Evolutionary conservation across 805 yeast genomes (phyloP).

Genomic region (Cyberlindnera meyerae): DNA sequence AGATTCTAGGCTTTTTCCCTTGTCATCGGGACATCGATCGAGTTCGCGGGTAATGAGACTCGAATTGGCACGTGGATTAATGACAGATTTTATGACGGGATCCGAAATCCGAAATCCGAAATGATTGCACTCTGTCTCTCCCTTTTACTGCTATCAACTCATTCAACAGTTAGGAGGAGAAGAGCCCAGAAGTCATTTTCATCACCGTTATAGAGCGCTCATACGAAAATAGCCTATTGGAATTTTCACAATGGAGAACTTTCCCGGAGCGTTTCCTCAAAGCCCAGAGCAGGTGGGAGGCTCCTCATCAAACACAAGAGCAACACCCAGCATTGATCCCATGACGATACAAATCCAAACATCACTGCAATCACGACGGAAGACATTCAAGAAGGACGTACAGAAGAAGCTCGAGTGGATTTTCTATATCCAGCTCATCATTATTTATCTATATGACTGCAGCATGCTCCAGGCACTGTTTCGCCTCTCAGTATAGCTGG

Average conservation of each 20-base stretch:
- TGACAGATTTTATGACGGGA: too few species aligned
- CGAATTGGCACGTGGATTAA: too few species aligned
- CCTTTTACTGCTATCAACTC: too few species aligned
- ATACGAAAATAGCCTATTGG: not conserved
- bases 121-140: too few species aligned
- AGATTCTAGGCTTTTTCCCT: too few species aligned
- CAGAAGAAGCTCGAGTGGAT: conserved; percentile 7
- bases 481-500: conserved; percentile 13
- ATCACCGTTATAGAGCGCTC: too few species aligned
- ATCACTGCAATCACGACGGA: conserved; percentile 15
- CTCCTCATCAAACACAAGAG: not conserved
- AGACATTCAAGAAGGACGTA: conserved; percentile 13
- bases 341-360: conserved; percentile 5
- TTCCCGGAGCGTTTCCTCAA: conserved; percentile 24
- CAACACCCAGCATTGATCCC: not conserved
- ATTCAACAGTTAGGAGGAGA: too few species aligned
- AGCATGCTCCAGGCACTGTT: conserved; percentile 17
- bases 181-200: too few species aligned
- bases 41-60: too few species aligned
- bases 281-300: too few species aligned
- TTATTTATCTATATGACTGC: conserved; percentile 25
- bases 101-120: too few species aligned
- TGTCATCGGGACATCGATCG: not conserved
- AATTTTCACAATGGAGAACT: conserved; percentile 12
- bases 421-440: conserved; percentile 10